phyloP scores from a whole-genome alignment of 148 eudicot species.

The Salicornia ramosissima region DNA sequence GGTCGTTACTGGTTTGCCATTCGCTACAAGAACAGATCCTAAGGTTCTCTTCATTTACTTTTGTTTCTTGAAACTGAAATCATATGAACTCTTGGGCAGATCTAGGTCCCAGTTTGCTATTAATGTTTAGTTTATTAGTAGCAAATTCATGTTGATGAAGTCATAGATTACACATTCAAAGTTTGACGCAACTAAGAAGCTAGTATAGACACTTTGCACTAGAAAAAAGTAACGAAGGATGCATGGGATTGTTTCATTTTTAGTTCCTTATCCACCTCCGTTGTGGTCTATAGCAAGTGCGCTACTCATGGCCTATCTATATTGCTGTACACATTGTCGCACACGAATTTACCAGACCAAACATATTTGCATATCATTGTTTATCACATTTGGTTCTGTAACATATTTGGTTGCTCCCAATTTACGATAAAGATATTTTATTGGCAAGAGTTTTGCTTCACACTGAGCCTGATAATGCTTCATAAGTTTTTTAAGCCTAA shows the following conservation, averaged over 20 bases:
- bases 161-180: not conserved
- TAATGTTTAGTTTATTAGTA: not conserved
- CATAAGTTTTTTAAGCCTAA: no score
- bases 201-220: not conserved
- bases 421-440: no score
- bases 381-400: no score
- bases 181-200: not conserved
- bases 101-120: not conserved
- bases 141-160: constrained; percentile 1
- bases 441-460: no score
- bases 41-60: constrained; percentile 47
- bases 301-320: no score
- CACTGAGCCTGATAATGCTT: no score
- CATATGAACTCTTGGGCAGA: not conserved
- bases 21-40: constrained; percentile 76
- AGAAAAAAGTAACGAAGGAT: not conserved
- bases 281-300: not conserved
- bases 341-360: no score
- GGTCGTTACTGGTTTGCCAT: constrained; percentile 84
- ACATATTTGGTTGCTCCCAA: no score
- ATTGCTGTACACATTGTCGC: no score
- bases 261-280: not conserved
- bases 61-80: not conserved
- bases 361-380: no score
- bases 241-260: not conserved